Evolutionary conservation across 2,329 filamentous ascomycete species (phyloP), one percentile per base, ranked within the genome.

Genomic region (Epichloe aotearoae): DNA sequence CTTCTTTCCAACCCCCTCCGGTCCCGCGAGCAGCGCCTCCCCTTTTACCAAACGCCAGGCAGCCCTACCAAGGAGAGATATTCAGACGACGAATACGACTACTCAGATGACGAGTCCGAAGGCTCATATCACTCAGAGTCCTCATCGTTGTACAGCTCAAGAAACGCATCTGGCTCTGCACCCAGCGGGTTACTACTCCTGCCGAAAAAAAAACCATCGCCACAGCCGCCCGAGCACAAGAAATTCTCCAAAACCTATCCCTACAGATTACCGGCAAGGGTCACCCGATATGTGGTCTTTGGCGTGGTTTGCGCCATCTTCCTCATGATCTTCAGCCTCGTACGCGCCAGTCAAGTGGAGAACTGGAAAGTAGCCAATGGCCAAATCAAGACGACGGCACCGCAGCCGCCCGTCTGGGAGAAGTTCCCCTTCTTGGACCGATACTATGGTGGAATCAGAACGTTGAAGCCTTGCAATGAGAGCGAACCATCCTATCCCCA

Each of bases 381-480:
- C 52, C 65, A 64, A 47, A 64, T 68, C 5, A 60, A 64, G 12
- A 64, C 60, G 6, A 59, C 75, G 12, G 74, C 80, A 0, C 67
- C 78, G 0, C 78, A 81, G 19, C 86, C 87, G 12, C 80, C 82
- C 0, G 67, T 78, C 5, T 97, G 90, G 89, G 87, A 95, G 64
- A 79, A 77, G 10, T 97, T 95, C 63, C 80, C 82, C 0, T 94
- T 95, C 61, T 67, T 98, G 54, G 84, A 83, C 53, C 78, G 90
- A 55, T 98, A 96, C 64, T 93, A 96, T 64, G 91, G 89, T 14
- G 93, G 93, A 1, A 76, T 98, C 53, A 76, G 83, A 56, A 84
- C 78, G 0, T 63, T 98, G 54, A 79, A 86, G 0, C 68, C 80
- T 0, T 69, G 81, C 26, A 65, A 74, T 14, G 72, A 86, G 46